Evolutionary conservation across 2,329 filamentous ascomycete species (phyloP), one percentile per base, ranked within the genome.

Genomic region (Aspergillus hortae): DNA sequence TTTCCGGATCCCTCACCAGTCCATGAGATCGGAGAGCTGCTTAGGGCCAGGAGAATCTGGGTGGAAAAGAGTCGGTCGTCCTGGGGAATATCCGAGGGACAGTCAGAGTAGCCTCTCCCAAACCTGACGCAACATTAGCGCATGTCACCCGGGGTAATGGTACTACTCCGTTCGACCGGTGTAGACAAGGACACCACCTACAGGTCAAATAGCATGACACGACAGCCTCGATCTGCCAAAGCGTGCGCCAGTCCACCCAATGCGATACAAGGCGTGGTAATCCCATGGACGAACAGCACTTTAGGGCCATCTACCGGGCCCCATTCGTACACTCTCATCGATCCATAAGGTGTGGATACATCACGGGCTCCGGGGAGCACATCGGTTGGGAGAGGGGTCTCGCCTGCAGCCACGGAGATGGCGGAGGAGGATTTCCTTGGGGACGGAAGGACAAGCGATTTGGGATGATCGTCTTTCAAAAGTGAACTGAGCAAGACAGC

Each of bases 131-230:
- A 4, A 40, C 27, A 45, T 55, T 46, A 60, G 47, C 25, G 10
- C 21, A n/a, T 9, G 17, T 17, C 7, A 27, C 21, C 14, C 19
- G 12, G 10, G n/a, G 11, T 30, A 9, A 30, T 10, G 27, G 27
- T 30, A 10, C 27, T 30, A 30, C 27, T 19, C 19, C 19, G 19
- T 19, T 19, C 2, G 19, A 19, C 19, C 19, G 19, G 19, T 1
- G 19, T 19, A 19, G 19, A 9, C 27, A 30, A 30, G 27, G 25
- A 25, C 25, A 19, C 36, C 19, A 61, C 64, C 14, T 61, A 77
- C 80, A 70, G 72, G 82, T 83, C 85, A 64, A 92, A 90, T 1
- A 92, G 73, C 81, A 95, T 86, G 2, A 95, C 89, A 55, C 90
- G 79, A 67, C 82, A 91, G 1, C 89, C 88, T 51, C 76, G 78